Evolutionary conservation across 306 rosid genomes (phyloP), one percentile per base, ranked within the genome.

Genomic region (Clitoria ternatea): DNA sequence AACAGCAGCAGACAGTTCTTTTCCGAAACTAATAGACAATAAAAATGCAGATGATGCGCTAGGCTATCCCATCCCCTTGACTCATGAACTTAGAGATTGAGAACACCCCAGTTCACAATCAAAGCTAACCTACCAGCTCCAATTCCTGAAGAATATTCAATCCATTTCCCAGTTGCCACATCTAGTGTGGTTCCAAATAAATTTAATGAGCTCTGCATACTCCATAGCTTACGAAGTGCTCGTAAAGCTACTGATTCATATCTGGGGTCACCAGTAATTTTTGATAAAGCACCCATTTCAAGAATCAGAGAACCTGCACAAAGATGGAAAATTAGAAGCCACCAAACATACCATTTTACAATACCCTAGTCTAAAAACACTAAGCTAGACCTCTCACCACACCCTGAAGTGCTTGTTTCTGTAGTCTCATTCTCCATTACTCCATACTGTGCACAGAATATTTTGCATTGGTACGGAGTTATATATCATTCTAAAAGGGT

Each of bases 251-350:
- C 95, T 43, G 85, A 81, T 80, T 94, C 98, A 44, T 84, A 94
- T 70, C 57, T 90, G 33, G 88, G 88, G 81, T 94, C 89, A 70
- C 96, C 95, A 11, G 97, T 94, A 80, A 94, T 19, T 85, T 80
- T 92, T 24, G 98, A 94, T 73, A 94, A 84, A 55, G 97, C 96
- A 64, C 98, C 97, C 98, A 94, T 94, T 87, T 91, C 98, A 81
- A 94, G 96, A 85, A 94, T 94, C 57, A 94, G 82, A 42, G 98
- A 94, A 80, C 98, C 98, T 94, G 81, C 73, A 69, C 39, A 61
- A 53, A 77, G 44, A 75, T 9, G 37, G 64, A 80, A 74, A 77
- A 17, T 69, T 71, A 81, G 54, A 60, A 72, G 57, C 68, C 66
- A 83, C 42, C 78, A 78, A 35, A 76, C 39, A 14, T 24, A 50